Evolutionary conservation across 1,284 basidiomycete species (phyloP).

Genomic region (Marasmius fiardii): DNA sequence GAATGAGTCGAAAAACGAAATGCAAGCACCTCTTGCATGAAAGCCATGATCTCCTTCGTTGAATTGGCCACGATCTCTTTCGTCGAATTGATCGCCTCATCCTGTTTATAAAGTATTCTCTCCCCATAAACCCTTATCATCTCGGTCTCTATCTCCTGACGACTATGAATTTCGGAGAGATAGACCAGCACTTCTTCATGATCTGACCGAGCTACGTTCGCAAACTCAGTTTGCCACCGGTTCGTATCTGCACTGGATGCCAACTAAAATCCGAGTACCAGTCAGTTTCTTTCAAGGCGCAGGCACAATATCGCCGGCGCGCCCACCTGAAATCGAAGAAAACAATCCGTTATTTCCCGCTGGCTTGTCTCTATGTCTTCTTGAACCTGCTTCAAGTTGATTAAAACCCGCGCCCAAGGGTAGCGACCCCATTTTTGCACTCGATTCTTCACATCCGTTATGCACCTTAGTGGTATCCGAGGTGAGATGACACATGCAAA

Average conservation of each 20-base stretch:
- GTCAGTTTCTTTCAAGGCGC: background rate
- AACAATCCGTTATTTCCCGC: background rate
- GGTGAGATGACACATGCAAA: too few relatives aligned
- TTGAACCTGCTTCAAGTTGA: background rate
- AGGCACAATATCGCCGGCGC: constrained; percentile 11
- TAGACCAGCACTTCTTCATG: constrained; percentile 34
- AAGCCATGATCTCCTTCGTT: constrained; percentile 31
- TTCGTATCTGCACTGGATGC: constrained; percentile 38
- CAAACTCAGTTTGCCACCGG: constrained; percentile 41
- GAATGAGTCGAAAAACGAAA: background rate
- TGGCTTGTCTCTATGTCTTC: background rate
- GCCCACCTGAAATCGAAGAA: constrained; percentile 14
- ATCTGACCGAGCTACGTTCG: too few relatives aligned
- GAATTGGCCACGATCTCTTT: too few relatives aligned
- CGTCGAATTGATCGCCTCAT: constrained; percentile 32
- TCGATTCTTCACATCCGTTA: background rate
- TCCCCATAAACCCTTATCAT: constrained; percentile 14
- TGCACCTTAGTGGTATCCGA: too few relatives aligned
- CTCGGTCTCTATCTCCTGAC: constrained; percentile 28
- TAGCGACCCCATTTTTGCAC: background rate
- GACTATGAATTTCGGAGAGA: constrained; percentile 39
- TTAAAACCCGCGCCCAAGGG: background rate
- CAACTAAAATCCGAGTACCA: constrained; percentile 27
- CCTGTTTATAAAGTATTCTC: constrained; percentile 21
- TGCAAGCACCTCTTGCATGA: constrained; percentile 41